Evolutionary conservation across 805 yeast species (phyloP).

Genomic region (Pichia nakasei): DNA sequence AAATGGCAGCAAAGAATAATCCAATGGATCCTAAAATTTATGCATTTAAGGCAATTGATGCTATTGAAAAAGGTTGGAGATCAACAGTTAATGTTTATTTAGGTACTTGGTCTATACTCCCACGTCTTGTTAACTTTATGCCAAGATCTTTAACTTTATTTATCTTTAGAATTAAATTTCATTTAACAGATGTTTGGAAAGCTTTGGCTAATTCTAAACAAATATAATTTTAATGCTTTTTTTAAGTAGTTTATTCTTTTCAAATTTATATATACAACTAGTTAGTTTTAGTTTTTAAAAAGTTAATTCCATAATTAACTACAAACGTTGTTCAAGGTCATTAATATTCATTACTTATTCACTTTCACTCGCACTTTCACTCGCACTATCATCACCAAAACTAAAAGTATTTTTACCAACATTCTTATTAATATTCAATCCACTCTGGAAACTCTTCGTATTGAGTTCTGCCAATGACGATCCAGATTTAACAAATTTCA

Average conservation of each 20-base stretch:
- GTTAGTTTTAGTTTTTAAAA: too few relatives aligned
- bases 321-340: neutral
- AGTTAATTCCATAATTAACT: constrained; percentile 9
- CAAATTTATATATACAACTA: too few relatives aligned
- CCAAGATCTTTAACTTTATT: constrained; percentile 20
- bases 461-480: neutral
- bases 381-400: constrained; percentile 4
- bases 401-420: neutral
- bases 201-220: constrained; percentile 15
- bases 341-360: neutral
- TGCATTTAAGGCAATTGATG: constrained; percentile 47
- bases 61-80: constrained; percentile 31
- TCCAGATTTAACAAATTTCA: neutral
- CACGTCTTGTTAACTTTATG: constrained; percentile 22
- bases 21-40: constrained; percentile 56
- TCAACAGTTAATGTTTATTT: constrained; percentile 44
- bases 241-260: too few relatives aligned
- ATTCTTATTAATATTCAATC: neutral
- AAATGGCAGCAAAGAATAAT: constrained; percentile 48
- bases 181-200: constrained; percentile 27
- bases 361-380: constrained; percentile 20
- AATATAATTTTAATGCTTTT: too few relatives aligned
- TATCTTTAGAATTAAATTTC: constrained; percentile 25
- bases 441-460: neutral
- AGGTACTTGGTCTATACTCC: constrained; percentile 32